These are phyloP conservation scores for Xylariaceae sp. DNA, from an alignment of 2,329 filamentous ascomycete species.

Conservation along the genomic window DNA sequence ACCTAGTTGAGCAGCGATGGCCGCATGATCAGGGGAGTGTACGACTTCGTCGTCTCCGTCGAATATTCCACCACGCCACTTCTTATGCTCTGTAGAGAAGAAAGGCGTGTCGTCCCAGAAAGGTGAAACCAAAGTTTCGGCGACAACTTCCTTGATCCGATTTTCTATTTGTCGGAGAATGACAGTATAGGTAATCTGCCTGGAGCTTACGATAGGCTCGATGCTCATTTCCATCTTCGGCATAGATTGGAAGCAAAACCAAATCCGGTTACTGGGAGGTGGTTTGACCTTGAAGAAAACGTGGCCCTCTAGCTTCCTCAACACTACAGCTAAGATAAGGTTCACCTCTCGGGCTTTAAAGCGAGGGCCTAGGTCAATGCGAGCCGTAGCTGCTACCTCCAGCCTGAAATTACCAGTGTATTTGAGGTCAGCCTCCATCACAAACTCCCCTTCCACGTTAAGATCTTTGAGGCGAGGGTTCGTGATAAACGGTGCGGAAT, in stretches of 20 bases:
- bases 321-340: conserved; percentile 81
- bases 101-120: conserved; percentile 98
- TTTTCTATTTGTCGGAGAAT: conserved; percentile 94
- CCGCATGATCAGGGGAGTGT: conserved; percentile 46
- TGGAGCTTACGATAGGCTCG: conserved; percentile 91
- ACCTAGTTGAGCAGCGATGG: conserved; percentile 51
- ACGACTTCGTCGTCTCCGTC: conserved; percentile 59
- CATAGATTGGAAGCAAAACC: conserved; percentile 93
- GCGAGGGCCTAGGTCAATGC: conserved; percentile 85
- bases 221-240: conserved; percentile 94
- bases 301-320: conserved; percentile 87
- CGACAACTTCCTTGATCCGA: conserved; percentile 90
- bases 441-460: conserved; percentile 88
- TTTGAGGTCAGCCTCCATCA: conserved; percentile 83
- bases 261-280: conserved; percentile 93
- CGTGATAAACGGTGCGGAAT: conserved; percentile 85
- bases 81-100: conserved; percentile 78
- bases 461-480: conserved; percentile 88
- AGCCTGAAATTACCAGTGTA: conserved; percentile 90
- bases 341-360: conserved; percentile 93
- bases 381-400: conserved; percentile 90
- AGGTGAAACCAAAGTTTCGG: conserved; percentile 87
- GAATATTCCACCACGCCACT: conserved; percentile 86
- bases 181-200: conserved; percentile 93
- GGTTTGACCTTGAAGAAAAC: conserved; percentile 88